Conservation (phyloP, 352 stramenopile genomes). For the Phytophthora cactorum region DNA sequence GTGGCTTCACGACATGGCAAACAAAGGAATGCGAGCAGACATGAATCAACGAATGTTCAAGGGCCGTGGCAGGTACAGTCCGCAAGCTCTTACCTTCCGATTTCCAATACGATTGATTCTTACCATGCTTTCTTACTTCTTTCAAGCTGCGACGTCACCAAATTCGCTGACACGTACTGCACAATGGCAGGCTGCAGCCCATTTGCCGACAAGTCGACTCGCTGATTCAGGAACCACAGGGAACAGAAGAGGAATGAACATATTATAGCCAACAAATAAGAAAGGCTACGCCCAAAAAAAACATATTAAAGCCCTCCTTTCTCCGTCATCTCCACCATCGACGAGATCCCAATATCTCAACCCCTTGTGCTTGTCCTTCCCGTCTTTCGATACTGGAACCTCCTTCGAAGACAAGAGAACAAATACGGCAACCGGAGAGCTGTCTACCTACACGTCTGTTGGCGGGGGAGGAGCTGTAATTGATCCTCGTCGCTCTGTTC, state of each 20-base stretch:
- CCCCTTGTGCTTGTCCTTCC: constrained; percentile 22
- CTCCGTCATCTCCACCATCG: constrained; percentile 31
- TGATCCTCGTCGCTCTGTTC: constrained; percentile 59
- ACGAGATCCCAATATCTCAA: constrained; percentile 20
- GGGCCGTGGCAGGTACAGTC: constrained; percentile 66
- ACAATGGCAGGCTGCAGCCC: constrained; percentile 87
- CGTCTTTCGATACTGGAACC: constrained; percentile 20
- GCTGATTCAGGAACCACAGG: constrained; percentile 38
- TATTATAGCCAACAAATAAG: constrained; percentile 29
- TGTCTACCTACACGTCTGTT: constrained; percentile 42
- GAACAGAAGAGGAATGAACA: constrained; percentile 6
- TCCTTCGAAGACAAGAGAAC: constrained; percentile 20
- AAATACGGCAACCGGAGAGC: constrained; percentile 23
- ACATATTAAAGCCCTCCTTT: constrained; percentile 43
- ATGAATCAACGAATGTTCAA: constrained; percentile 88
- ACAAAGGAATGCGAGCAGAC: constrained; percentile 67
- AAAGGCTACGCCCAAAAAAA: constrained; percentile 31
- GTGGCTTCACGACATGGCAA: constrained; percentile 80
- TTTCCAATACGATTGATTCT: constrained; percentile 7
- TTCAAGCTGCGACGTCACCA: constrained; percentile 80
- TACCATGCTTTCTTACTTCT: constrained; percentile 17
- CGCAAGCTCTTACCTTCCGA: constrained; percentile 13
- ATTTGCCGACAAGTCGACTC: constrained; percentile 86
- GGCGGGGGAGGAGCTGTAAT: constrained; percentile 36
- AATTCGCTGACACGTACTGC: constrained; percentile 86